phyloP scores from a whole-genome alignment of 768 basidiomycete species.

The Boletus barrowsii region DNA sequence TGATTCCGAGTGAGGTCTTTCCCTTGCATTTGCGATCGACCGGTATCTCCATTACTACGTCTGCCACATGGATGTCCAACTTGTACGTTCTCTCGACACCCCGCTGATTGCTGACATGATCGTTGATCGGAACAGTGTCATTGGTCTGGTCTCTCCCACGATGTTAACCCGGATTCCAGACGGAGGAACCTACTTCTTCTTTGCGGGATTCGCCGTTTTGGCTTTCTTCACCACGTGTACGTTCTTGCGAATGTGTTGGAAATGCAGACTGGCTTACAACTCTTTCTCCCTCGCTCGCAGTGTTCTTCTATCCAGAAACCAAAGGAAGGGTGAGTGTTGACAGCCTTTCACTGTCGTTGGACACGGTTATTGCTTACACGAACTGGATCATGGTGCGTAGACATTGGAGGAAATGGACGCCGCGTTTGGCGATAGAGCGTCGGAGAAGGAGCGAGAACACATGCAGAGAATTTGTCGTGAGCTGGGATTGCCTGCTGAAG shows the following conservation, averaged over 20 bases:
- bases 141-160: conserved; percentile 28
- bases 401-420: conserved; percentile 34
- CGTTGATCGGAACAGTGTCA: conserved; percentile 13
- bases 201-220: conserved; percentile 24
- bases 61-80: conserved; percentile 41
- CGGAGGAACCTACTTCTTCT: conserved; percentile 30
- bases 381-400: conserved; percentile 8
- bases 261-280: neutral
- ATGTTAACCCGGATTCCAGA: conserved; percentile 21
- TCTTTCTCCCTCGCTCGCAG: conserved; percentile 3
- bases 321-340: conserved; percentile 29
- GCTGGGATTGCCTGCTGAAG: conserved; percentile 27
- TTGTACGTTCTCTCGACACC: conserved; percentile 19
- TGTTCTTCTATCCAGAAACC: conserved; percentile 30
- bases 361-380: neutral
- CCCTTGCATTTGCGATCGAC: conserved; percentile 41
- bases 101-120: neutral
- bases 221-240: conserved; percentile 30
- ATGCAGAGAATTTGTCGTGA: conserved; percentile 28
- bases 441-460: conserved; percentile 25
- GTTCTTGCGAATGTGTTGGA: neutral
- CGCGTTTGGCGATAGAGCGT: conserved; percentile 29
- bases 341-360: too few species aligned
- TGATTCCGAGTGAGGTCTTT: conserved; percentile 41
- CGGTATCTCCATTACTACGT: conserved; percentile 41